These are phyloP conservation scores for Drechmeria coniospora DNA, from an alignment of 2,329 filamentous ascomycete species.

Conservation along the genomic window DNA sequence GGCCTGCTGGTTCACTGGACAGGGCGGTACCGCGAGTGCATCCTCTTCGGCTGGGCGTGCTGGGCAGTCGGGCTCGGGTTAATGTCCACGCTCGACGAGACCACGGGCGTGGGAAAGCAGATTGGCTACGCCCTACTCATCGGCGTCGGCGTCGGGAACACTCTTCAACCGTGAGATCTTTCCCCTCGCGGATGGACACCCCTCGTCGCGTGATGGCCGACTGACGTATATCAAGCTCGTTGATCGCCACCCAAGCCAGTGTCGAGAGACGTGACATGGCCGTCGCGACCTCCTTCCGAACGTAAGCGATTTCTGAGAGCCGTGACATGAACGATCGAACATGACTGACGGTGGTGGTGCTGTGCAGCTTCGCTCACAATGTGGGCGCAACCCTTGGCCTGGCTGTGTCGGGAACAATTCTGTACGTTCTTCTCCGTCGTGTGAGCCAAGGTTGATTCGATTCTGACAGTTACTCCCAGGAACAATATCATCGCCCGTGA, in stretches of 20 bases:
- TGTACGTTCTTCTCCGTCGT: conserved; percentile 11
- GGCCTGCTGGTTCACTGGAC: conserved; percentile 36
- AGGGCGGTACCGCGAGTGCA: conserved; percentile 36
- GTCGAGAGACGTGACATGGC: conserved; percentile 32
- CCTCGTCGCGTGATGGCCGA: not conserved
- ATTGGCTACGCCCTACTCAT: conserved; percentile 38
- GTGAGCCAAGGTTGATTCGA: not conserved
- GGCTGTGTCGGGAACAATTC: conserved; percentile 21
- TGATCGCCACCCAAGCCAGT: conserved; percentile 40
- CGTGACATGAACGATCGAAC: not conserved
- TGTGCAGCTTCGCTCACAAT: conserved; percentile 23
- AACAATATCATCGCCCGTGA: conserved; percentile 21
- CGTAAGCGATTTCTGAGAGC: conserved; percentile 13
- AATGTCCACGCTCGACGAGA: conserved; percentile 33
- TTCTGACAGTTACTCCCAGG: conserved; percentile 10
- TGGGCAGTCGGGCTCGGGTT: conserved; percentile 37
- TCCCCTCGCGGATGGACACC: too few species aligned
- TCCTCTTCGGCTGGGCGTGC: conserved; percentile 35
- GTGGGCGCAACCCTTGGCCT: conserved; percentile 23
- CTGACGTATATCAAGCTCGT: conserved; percentile 13
- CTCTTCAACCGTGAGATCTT: conserved; percentile 33
- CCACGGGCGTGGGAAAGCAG: conserved; percentile 33
- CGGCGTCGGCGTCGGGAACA: conserved; percentile 35
- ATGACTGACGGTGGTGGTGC: not conserved
- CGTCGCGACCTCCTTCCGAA: conserved; percentile 26